Evolutionary conservation across 768 basidiomycete genomes (phyloP), one percentile per base, ranked within the genome.

Genomic region (Melanogaster broomeanus): DNA sequence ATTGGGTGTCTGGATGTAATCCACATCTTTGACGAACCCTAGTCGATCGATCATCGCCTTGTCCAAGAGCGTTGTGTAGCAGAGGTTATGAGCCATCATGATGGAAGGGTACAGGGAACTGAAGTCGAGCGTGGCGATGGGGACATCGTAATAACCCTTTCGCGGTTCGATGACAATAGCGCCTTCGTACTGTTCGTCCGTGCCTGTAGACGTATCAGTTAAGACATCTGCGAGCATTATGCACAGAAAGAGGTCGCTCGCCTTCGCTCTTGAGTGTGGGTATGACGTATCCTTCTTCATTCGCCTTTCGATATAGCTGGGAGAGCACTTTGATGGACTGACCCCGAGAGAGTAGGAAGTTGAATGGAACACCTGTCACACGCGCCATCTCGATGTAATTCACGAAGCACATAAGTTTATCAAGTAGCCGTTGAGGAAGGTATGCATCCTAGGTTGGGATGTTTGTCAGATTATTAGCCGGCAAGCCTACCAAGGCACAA

Each of bases 61-160:
- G 55, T 97, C 91, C 33, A 98, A 69, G n/a, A 98, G 77, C 0
- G 97, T 98, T 0, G 97, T 98, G 65, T 98, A 99, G 68, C 97
- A 99, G 1, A 99, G 75, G 65, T 99, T 99, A 71, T 99, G 97
- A 3, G 96, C 97, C 95, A 98, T 98, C 97, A 99, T 99, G 72
- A 99, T 98, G 0, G 97, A 98, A 4, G 97, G 97, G 70, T 99
- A 99, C 54, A 99, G 79, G 2, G 95, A 98, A 52, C 93, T 94
- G 74, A 99, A 99, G 80, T 99, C 97, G 42, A 99, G 82, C 0
- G 97, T 98, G 12, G 97, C 95, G 62, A 99, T 98, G 2, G 97
- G 97, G 0, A 85, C 82, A 64, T 97, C 93, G 66, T 98, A 99
- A 70, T 93, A 99, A 0, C 96, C 97, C 64, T 87, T 93, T 68